phyloP scores from a whole-genome alignment of 2,329 filamentous ascomycete species.

The Daldinia eschscholtzii region DNA sequence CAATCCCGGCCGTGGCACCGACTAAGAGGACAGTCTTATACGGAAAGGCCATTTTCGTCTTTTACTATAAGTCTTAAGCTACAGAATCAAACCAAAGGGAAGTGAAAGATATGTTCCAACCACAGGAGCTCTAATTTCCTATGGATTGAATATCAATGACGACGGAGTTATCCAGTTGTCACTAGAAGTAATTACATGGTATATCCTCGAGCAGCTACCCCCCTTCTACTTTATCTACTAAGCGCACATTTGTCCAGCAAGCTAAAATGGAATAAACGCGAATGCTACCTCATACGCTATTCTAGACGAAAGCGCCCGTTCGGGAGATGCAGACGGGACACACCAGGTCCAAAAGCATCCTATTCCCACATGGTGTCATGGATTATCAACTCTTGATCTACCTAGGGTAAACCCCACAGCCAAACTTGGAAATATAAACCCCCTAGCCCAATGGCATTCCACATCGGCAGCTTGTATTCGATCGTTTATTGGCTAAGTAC shows the following conservation, averaged over 20 bases:
- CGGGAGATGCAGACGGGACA: conserved; percentile 25
- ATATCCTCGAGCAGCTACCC: background rate
- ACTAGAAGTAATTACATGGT: conserved; percentile 8
- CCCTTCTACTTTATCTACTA: conserved; percentile 20
- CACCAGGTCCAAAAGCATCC: background rate
- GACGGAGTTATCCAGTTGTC: background rate
- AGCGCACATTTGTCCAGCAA: background rate
- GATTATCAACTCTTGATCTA: conserved; percentile 22
- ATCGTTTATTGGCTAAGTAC: conserved; percentile 10
- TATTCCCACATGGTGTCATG: conserved; percentile 30
- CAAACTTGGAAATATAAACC: background rate
- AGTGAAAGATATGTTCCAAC: too few relatives aligned
- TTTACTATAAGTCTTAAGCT: background rate
- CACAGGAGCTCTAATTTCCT: too few relatives aligned
- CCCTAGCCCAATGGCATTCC: background rate
- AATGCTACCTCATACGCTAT: background rate
- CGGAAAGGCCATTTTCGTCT: conserved; percentile 47
- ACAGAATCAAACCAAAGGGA: too few relatives aligned
- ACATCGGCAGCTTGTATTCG: conserved; percentile 19
- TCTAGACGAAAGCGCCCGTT: conserved; percentile 9
- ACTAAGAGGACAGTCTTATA: conserved; percentile 51
- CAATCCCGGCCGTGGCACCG: conserved; percentile 51
- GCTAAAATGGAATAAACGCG: conserved; percentile 6
- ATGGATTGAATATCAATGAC: conserved; percentile 14
- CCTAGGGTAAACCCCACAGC: conserved; percentile 23